Percentiles rank a stretch among this genome's conserved stretches.
Evolutionary conservation across 345 rosid genomes (phyloP).

Genomic region (Orychophragmus violaceus): DNA sequence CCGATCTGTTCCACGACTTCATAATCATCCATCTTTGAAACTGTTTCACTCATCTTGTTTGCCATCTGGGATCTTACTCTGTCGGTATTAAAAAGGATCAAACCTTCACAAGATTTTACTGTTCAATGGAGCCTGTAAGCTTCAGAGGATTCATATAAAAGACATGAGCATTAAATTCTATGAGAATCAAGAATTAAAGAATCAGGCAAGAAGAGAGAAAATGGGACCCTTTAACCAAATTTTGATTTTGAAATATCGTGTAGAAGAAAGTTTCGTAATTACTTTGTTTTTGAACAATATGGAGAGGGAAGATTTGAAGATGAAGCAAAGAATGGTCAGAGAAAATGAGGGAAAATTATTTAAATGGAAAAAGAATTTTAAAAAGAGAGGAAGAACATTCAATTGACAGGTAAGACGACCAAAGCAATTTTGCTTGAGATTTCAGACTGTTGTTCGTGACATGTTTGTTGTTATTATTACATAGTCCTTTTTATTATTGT

Average conservation of each 20-base stretch:
- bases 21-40: constrained; percentile 76
- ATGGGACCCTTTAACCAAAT: constrained; percentile 34
- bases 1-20: constrained; percentile 94
- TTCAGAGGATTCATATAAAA: constrained; percentile 18
- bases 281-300: constrained; percentile 21
- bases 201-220: constrained; percentile 10
- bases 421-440: constrained; percentile 29
- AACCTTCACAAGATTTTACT: constrained; percentile 22
- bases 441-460: constrained; percentile 32
- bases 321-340: constrained; percentile 32
- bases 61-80: constrained; percentile 23
- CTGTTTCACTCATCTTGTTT: constrained; percentile 20
- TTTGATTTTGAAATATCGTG: constrained; percentile 32
- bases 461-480: constrained; percentile 33
- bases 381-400: background rate
- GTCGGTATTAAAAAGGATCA: constrained; percentile 1
- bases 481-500: constrained; percentile 15
- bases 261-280: constrained; percentile 20
- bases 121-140: constrained; percentile 29
- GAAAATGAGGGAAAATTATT: constrained; percentile 30
- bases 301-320: constrained; percentile 36
- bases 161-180: constrained; percentile 28
- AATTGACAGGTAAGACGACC: constrained; percentile 20
- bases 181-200: constrained; percentile 25
- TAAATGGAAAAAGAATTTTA: background rate